Evolutionary conservation across 129 eudicot species (phyloP).

Genomic region (Chrysanthemum makinoi): DNA sequence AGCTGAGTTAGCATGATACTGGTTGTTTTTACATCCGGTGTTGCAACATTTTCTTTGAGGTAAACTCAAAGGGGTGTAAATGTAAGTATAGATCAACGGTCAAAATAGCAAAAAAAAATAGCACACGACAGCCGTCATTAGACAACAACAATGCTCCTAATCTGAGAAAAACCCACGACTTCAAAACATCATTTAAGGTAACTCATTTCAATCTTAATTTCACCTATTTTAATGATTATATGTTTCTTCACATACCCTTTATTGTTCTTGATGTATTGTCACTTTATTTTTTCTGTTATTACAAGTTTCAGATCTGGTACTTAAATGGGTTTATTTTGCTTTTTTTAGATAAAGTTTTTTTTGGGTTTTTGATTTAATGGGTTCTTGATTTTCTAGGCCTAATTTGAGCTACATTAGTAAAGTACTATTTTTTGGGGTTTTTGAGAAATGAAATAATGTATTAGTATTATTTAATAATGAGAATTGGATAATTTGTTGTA

Average conservation of each 20-base stretch:
- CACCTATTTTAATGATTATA: background rate
- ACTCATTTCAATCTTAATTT: background rate
- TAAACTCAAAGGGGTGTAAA: background rate
- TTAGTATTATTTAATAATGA: no score
- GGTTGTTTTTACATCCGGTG: no score
- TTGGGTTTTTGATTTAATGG: background rate
- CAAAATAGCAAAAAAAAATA: conserved; percentile 4
- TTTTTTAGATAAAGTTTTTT: background rate
- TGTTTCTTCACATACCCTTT: conserved; percentile 9
- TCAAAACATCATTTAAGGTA: conserved; percentile 9
- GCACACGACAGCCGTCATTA: conserved; percentile 19
- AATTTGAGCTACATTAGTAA: no score
- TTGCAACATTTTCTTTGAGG: no score
- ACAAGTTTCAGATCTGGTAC: conserved; percentile 14
- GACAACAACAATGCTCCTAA: conserved; percentile 14
- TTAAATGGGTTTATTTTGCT: conserved; percentile 1
- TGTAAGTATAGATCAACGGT: conserved; percentile 11
- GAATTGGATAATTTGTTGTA: no score
- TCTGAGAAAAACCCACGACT: conserved; percentile 23
- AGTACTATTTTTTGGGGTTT: no score
- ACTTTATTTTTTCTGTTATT: no score
- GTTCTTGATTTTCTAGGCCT: no score
- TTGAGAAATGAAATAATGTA: no score
- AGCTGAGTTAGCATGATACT: no score
- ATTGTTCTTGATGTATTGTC: no score